phyloP scores from a whole-genome alignment of 108 stramenopile genomes.

The Mediolabrus comicus region DNA sequence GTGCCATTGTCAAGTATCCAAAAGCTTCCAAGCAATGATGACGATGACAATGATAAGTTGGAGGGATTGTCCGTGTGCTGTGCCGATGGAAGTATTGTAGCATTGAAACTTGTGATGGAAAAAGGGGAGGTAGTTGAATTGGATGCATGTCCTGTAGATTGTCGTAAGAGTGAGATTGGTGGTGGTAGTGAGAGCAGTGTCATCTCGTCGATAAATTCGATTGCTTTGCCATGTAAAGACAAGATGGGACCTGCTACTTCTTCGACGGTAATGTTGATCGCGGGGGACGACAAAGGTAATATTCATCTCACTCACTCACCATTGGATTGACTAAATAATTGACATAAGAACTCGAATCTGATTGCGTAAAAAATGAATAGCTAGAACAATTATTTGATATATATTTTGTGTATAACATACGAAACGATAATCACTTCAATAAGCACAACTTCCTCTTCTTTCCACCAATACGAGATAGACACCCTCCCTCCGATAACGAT shows the following conservation, averaged over 20 bases:
- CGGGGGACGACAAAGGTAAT: not conserved
- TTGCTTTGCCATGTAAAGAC: not conserved
- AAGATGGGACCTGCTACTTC: not conserved
- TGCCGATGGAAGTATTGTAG: not conserved
- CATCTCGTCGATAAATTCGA: not conserved
- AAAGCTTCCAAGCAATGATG: not conserved
- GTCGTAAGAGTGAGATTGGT: not conserved
- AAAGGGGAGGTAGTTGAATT: not conserved
- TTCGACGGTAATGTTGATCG: no score
- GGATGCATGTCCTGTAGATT: not conserved
- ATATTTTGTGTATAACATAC: no score
- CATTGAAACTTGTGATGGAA: not conserved
- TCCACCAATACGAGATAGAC: no score
- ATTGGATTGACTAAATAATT: not conserved
- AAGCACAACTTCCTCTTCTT: no score
- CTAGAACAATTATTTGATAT: no score
- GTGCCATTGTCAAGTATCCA: not conserved
- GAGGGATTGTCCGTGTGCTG: not conserved
- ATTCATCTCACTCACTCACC: not conserved
- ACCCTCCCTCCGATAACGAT: no score
- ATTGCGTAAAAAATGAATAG: no score
- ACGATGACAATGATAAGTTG: no score
- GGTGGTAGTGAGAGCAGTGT: not conserved
- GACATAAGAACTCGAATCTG: no score
- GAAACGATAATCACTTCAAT: no score